A percentile compares a stretch with the other conserved stretches of the same genome.
phyloP scores from a whole-genome alignment of 345 rosid species.

The Dimocarpus longan region DNA sequence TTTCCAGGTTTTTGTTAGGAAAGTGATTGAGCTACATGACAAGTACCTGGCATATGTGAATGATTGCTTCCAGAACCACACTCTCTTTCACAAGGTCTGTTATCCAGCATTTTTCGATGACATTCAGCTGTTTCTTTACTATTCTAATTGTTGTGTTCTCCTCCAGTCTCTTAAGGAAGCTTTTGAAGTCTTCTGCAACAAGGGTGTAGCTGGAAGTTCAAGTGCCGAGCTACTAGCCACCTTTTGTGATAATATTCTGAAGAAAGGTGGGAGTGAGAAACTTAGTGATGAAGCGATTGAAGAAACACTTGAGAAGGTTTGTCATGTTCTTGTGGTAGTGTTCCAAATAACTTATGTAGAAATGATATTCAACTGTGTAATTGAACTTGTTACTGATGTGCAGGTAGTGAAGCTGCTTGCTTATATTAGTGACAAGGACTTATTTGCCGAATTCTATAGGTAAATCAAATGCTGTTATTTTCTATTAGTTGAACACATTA shows the following conservation, averaged over 20 bases:
- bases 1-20: conserved; percentile 63
- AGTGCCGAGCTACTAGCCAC: conserved; percentile 68
- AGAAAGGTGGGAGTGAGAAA: conserved; percentile 76
- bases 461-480: conserved; percentile 20
- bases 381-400: conserved; percentile 6
- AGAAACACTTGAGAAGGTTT: conserved; percentile 73
- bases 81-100: conserved; percentile 71
- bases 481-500: background rate
- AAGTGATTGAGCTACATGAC: conserved; percentile 72
- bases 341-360: background rate
- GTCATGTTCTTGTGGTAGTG: background rate
- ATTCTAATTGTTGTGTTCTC: conserved; percentile 3
- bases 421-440: conserved; percentile 69
- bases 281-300: conserved; percentile 74
- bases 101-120: background rate
- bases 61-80: conserved; percentile 65
- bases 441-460: conserved; percentile 74
- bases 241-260: conserved; percentile 69
- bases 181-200: conserved; percentile 71
- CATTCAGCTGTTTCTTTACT: background rate
- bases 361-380: background rate
- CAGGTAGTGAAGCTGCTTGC: conserved; percentile 79
- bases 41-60: conserved; percentile 60
- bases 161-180: conserved; percentile 70
- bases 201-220: conserved; percentile 63